These are phyloP conservation scores for Camellia oleifera DNA, from an alignment of 179 eudicot species.

Conservation along the genomic window DNA sequence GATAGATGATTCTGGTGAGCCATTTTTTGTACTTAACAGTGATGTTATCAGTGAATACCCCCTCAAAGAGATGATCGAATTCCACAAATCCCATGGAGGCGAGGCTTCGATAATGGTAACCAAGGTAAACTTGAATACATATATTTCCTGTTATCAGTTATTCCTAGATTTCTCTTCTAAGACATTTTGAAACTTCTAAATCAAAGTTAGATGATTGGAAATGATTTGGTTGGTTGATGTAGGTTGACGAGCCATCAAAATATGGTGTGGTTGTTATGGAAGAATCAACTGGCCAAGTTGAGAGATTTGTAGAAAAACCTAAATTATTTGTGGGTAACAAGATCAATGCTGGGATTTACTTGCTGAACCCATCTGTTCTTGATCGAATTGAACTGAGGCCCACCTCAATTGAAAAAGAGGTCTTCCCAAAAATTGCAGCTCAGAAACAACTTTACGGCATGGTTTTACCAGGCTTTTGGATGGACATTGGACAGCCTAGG, in stretches of 20 bases:
- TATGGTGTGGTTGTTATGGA: slow-evolving; percentile 94
- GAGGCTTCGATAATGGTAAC: slow-evolving; percentile 95
- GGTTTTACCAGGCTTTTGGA: slow-evolving; percentile 92
- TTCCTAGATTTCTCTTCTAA: neutral
- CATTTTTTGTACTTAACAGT: slow-evolving; percentile 91
- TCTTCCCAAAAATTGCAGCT: slow-evolving; percentile 75
- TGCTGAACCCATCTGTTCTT: slow-evolving; percentile 81
- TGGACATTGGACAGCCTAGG: slow-evolving; percentile 95
- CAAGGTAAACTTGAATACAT: slow-evolving; percentile 44
- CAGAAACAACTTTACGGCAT: slow-evolving; percentile 70
- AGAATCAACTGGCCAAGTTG: slow-evolving; percentile 82
- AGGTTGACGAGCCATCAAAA: slow-evolving; percentile 94
- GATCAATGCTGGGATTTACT: slow-evolving; percentile 86
- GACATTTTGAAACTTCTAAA: neutral
- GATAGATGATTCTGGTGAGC: slow-evolving; percentile 68
- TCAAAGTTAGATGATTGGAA: neutral
- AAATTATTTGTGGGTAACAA: slow-evolving; percentile 91
- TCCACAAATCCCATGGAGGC: slow-evolving; percentile 81
- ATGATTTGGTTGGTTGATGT: slow-evolving; percentile 6
- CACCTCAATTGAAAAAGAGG: slow-evolving; percentile 91
- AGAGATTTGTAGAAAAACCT: slow-evolving; percentile 88
- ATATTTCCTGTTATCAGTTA: neutral
- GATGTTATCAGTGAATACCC: slow-evolving; percentile 95
- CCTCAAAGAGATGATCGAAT: slow-evolving; percentile 65
- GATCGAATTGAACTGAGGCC: slow-evolving; percentile 75